Percentiles rank a stretch among this genome's conserved stretches.
phyloP scores from a whole-genome alignment of 306 rosid genomes.

The Dryas alaskensis region DNA sequence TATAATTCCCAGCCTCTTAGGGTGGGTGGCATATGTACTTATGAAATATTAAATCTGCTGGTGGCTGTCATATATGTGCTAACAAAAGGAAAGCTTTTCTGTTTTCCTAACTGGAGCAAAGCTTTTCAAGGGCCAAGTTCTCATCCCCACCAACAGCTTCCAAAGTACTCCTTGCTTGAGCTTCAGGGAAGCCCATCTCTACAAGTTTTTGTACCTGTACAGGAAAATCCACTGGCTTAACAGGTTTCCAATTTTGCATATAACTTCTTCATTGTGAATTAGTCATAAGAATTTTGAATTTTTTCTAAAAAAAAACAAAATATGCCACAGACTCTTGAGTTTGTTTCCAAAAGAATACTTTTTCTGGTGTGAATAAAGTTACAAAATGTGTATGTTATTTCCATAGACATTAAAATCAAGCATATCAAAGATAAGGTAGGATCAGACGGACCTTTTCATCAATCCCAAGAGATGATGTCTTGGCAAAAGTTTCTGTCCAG shows the following conservation, averaged over 20 bases:
- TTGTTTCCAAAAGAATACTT: neutral
- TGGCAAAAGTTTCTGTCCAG: constrained; percentile 97
- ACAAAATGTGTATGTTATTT: neutral
- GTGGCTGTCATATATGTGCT: constrained; percentile 10
- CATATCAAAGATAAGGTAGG: constrained; percentile 6
- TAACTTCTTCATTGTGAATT: neutral
- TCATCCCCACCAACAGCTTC: constrained; percentile 95
- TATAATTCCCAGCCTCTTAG: constrained; percentile 19
- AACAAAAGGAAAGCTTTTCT: constrained; percentile 63
- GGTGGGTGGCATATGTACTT: constrained; percentile 5
- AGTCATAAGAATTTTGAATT: neutral
- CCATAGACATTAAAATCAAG: constrained; percentile 10
- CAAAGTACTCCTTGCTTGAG: constrained; percentile 71
- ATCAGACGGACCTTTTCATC: constrained; percentile 66
- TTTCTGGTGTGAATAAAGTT: neutral
- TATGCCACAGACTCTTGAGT: neutral
- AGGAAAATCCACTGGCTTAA: constrained; percentile 8
- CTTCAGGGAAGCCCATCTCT: constrained; percentile 96
- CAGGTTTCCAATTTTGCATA: neutral
- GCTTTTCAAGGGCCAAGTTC: constrained; percentile 91
- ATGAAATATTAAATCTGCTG: constrained; percentile 23
- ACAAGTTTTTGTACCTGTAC: constrained; percentile 78
- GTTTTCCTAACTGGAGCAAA: constrained; percentile 47
- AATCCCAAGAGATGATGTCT: constrained; percentile 67
- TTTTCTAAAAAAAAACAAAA: neutral